These are phyloP conservation scores for Thraustotheca clavata DNA, from an alignment of 352 stramenopile species.

Conservation along the genomic window DNA sequence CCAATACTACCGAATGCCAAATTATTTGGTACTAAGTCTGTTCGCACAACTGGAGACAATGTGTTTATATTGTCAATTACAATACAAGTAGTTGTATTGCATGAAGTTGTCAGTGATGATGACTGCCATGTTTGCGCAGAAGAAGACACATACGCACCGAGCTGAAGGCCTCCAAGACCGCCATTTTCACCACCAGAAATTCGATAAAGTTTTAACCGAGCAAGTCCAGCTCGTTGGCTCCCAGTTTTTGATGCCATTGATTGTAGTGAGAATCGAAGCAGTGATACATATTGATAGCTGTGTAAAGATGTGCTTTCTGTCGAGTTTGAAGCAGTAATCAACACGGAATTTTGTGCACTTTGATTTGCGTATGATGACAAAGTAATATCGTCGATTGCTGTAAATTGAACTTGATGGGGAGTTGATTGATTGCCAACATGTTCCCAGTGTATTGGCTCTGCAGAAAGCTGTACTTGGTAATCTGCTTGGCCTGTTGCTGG, in stretches of 20 bases:
- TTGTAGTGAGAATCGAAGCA: slow-evolving; percentile 34
- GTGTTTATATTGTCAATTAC: slow-evolving; percentile 21
- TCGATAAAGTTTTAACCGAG: slow-evolving; percentile 44
- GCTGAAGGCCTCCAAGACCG: slow-evolving; percentile 41
- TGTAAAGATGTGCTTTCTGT: slow-evolving; percentile 30
- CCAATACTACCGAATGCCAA: slow-evolving; percentile 29
- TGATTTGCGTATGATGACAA: neutral
- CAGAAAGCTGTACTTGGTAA: slow-evolving; percentile 36
- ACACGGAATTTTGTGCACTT: slow-evolving; percentile 18
- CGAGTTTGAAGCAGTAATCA: slow-evolving; percentile 39
- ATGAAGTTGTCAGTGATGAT: slow-evolving; percentile 23
- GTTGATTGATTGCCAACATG: slow-evolving; percentile 23
- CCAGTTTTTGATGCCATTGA: slow-evolving; percentile 28
- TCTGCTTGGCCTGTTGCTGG: neutral
- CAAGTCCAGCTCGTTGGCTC: slow-evolving; percentile 45
- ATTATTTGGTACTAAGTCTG: slow-evolving; percentile 29
- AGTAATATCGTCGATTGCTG: neutral
- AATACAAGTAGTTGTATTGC: slow-evolving; percentile 23
- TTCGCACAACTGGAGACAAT: neutral
- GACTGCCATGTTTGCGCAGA: slow-evolving; percentile 34
- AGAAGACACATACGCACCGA: slow-evolving; percentile 33
- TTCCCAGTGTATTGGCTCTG: slow-evolving; percentile 64
- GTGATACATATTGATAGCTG: slow-evolving; percentile 30
- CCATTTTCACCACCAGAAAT: slow-evolving; percentile 52
- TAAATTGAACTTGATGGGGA: neutral